phyloP scores from a whole-genome alignment of 1,139 yeast genomes.

The Blastobotrys illinoisensis region DNA sequence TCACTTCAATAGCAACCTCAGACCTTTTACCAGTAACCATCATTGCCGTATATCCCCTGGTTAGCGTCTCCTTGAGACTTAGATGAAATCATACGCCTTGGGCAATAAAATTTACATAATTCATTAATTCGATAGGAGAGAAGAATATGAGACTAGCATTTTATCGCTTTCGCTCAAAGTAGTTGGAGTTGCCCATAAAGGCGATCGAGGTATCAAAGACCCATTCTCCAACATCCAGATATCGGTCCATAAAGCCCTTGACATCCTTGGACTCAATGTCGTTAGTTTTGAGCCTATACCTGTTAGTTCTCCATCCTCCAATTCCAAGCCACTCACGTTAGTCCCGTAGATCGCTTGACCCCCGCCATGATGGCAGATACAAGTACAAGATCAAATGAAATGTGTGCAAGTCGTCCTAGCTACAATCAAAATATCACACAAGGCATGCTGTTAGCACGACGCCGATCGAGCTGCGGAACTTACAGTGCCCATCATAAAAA shows the following conservation, averaged over 20 bases:
- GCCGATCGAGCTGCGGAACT: background rate
- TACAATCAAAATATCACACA: slow-evolving; percentile 9
- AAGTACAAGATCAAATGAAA: slow-evolving; percentile 66
- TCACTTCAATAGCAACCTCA: background rate
- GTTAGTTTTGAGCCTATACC: slow-evolving; percentile 29
- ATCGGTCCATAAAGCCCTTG: slow-evolving; percentile 55
- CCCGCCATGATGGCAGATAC: slow-evolving; percentile 86
- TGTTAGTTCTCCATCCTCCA: background rate
- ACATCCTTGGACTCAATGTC: slow-evolving; percentile 44
- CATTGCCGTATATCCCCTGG: slow-evolving; percentile 1
- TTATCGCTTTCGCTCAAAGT: slow-evolving; percentile 51
- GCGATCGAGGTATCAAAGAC: slow-evolving; percentile 70
- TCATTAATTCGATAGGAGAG: background rate
- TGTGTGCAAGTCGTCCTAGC: slow-evolving; percentile 45
- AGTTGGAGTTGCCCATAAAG: slow-evolving; percentile 63
- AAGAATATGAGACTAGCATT: no score
- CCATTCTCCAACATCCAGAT: slow-evolving; percentile 81
- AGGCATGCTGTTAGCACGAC: background rate
- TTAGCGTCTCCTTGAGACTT: background rate
- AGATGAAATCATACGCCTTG: background rate
- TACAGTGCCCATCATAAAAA: slow-evolving; percentile 16
- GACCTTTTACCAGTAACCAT: slow-evolving; percentile 12
- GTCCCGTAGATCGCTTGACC: slow-evolving; percentile 79
- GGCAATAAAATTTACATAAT: background rate
- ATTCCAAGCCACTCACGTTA: slow-evolving; percentile 42